Evolutionary conservation across 768 basidiomycete species (phyloP).

Genomic region (Serendipita sp.): DNA sequence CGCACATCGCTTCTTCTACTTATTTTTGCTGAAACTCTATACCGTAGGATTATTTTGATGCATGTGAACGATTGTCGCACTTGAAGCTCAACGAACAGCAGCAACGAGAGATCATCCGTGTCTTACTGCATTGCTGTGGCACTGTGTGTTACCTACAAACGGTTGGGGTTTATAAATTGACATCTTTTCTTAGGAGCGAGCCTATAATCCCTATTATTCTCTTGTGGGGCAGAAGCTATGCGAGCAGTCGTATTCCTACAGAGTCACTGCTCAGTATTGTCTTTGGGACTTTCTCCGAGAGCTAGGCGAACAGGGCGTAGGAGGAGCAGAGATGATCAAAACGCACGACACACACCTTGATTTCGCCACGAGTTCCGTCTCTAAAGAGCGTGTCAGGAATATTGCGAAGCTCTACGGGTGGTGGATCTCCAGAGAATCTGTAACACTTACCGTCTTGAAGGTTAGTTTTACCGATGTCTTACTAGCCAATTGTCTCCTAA

Average conservation of each 20-base stretch:
- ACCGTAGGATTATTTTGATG: constrained; percentile 83
- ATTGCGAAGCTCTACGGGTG: constrained; percentile 78
- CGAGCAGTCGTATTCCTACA: constrained; percentile 61
- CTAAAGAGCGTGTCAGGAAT: constrained; percentile 44
- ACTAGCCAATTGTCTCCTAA: not conserved
- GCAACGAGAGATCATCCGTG: constrained; percentile 88
- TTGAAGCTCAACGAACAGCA: constrained; percentile 75
- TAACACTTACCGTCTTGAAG: constrained; percentile 67
- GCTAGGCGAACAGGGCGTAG: constrained; percentile 65
- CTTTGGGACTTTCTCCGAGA: constrained; percentile 95
- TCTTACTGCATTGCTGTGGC: constrained; percentile 81
- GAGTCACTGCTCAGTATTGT: constrained; percentile 84
- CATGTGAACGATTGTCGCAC: constrained; percentile 75
- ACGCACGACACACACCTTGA: constrained; percentile 27
- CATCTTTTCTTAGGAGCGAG: constrained; percentile 45
- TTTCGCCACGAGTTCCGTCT: constrained; percentile 32
- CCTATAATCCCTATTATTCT: constrained; percentile 91
- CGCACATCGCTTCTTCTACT: constrained; percentile 15
- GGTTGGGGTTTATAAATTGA: not conserved
- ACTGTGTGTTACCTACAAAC: constrained; percentile 37
- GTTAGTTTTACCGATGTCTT: constrained; percentile 23
- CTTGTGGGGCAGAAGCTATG: constrained; percentile 78
- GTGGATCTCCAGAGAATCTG: constrained; percentile 78
- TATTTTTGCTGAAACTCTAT: not conserved
- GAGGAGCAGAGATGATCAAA: constrained; percentile 28